Evolutionary conservation across 192 early-diverging fungal species (phyloP).

Genomic region (Phlyctochytrium bullatum): DNA sequence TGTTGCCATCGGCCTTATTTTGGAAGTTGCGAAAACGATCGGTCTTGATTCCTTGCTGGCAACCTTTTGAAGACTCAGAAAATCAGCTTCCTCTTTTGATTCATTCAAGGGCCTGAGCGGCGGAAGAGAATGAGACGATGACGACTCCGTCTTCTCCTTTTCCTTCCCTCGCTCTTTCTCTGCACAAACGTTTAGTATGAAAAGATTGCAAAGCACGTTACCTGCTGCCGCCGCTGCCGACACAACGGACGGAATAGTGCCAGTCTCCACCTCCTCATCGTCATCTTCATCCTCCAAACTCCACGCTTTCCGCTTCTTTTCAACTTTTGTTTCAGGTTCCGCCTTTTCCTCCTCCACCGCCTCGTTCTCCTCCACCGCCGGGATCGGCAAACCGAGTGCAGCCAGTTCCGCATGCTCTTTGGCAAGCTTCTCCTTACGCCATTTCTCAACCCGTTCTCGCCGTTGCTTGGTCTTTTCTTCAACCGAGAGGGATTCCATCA

Average conservation of each 20-base stretch:
- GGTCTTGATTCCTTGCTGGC: background rate
- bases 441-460: slow-evolving; percentile 78
- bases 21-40: background rate
- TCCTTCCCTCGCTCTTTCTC: too few relatives aligned
- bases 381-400: too few relatives aligned
- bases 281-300: slow-evolving; percentile 65
- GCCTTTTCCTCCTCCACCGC: background rate
- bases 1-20: background rate
- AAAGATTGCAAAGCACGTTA: too few relatives aligned
- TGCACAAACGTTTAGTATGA: too few relatives aligned
- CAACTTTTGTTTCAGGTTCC: slow-evolving; percentile 7
- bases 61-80: background rate
- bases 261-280: too few relatives aligned
- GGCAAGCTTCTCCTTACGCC: slow-evolving; percentile 65
- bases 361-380: slow-evolving; percentile 15
- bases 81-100: background rate
- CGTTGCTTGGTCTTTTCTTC: slow-evolving; percentile 71
- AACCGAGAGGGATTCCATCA: slow-evolving; percentile 28
- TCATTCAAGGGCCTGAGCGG: background rate
- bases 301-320: slow-evolving; percentile 48
- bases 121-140: background rate
- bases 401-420: slow-evolving; percentile 38
- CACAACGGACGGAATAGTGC: too few relatives aligned
- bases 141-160: background rate
- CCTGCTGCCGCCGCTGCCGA: too few relatives aligned